phyloP scores from a whole-genome alignment of 2,329 filamentous ascomycete genomes.

The Ophiognomonia clavigignenti-juglandacearum region DNA sequence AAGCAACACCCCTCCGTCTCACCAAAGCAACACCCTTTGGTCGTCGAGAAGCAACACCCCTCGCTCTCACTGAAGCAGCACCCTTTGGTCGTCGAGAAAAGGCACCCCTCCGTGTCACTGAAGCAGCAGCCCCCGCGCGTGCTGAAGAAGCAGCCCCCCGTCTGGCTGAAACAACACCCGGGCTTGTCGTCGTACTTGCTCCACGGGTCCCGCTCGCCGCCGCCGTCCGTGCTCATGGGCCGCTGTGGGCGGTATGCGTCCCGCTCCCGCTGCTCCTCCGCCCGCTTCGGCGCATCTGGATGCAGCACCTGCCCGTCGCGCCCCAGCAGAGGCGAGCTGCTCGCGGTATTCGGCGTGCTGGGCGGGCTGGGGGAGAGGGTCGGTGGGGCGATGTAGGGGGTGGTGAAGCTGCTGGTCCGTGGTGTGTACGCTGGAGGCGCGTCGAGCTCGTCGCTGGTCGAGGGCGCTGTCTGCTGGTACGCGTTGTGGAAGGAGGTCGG shows the following conservation, averaged over 20 bases:
- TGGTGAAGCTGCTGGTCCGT: background rate
- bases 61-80: conserved; percentile 2
- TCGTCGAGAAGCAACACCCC: conserved; percentile 8
- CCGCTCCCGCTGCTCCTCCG: too few species aligned
- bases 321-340: too few species aligned
- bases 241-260: background rate
- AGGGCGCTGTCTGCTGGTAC: background rate
- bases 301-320: too few species aligned
- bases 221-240: background rate
- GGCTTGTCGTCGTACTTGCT: background rate
- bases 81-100: conserved; percentile 2
- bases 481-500: background rate
- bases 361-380: too few species aligned
- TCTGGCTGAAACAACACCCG: conserved; percentile 5
- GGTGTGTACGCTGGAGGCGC: conserved; percentile 11
- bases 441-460: background rate
- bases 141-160: conserved; percentile 13
- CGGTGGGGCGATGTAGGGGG: background rate
- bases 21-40: too few species aligned
- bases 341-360: too few species aligned
- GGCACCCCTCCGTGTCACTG: conserved; percentile 10
- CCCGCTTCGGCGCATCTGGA: too few species aligned
- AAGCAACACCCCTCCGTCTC: too few species aligned
- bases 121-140: conserved; percentile 8
- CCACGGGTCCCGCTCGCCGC: too few species aligned